Base-by-base conservation (phyloP, 352 stramenopile species). In the Pythium folliculosum region DNA sequence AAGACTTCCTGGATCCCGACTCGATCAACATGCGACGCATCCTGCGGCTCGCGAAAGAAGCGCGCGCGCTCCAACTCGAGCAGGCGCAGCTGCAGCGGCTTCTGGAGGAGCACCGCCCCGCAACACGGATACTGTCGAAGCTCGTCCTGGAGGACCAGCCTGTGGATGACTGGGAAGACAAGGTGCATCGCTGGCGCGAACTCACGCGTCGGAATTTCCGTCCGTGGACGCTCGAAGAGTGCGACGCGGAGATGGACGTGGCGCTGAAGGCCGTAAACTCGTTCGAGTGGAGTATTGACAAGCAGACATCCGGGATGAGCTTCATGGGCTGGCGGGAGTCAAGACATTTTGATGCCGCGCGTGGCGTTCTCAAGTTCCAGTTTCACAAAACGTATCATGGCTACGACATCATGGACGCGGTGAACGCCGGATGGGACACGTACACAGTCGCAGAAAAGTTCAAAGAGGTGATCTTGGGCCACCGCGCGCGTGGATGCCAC, bases 311-410 rank as follows among this genome's bases (percentile, higher is more conserved):
- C 1, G 58, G 58, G 5, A 9, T 65, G n/a, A 56, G 47, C 22
- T 65, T 65, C 30, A 30, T 57, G 27, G 58, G 58, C 12, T 65
- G 58, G 58, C 25, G 45, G 6, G 58, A 65, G 16, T 30, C 25
- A 14, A 45, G 58, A 7, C 58, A 47, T 5, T 19, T 65, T 13
- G 14, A 56, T 14, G 10, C 43, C 0, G 5, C n/a, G 5, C 9
- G 22, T 4, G 19, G 14, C 32, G 45, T 32, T 32, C 27, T 32
- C 27, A 32, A 32, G 27, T 32, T 32, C 27, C 27, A 32, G 27
- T 32, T 32, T 32, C 27, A 32, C 27, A 32, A 32, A 32, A 32
- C 27, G 27, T 32, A 32, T 32, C 27, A 32, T 5, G 27, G 27
- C 5, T 32, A 32, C 5, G 27, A 32, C 27, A 32, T 32, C 27